A percentile compares a stretch with the other conserved stretches of the same genome.
Conservation (phyloP, 2,329 filamentous ascomycete genomes). For the Macrophomina phaseolina region DNA sequence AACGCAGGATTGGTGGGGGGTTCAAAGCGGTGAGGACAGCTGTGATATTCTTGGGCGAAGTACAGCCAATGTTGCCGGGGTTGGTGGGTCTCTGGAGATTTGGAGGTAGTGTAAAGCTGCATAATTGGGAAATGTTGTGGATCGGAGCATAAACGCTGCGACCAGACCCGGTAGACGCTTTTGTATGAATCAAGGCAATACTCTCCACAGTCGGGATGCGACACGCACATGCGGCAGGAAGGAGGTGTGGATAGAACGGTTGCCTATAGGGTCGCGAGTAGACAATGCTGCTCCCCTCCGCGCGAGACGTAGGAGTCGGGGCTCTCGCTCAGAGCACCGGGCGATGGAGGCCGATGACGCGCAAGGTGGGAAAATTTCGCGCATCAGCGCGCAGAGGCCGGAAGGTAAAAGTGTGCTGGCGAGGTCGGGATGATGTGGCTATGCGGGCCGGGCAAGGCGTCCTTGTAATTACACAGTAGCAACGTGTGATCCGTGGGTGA, state of each 20-base stretch:
- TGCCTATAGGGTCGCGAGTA: background rate
- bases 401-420: background rate
- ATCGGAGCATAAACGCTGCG: background rate
- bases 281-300: background rate
- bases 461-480: conserved; percentile 20
- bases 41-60: background rate
- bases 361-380: background rate
- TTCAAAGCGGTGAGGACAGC: background rate
- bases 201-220: background rate
- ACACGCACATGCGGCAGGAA: background rate
- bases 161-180: background rate
- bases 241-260: background rate
- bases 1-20: background rate
- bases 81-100: conserved; percentile 1
- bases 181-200: background rate
- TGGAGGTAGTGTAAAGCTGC: background rate
- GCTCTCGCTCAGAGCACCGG: background rate
- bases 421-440: background rate
- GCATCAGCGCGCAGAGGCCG: background rate
- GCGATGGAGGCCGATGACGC: background rate
- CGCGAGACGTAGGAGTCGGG: background rate
- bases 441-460: conserved; percentile 4
- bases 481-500: conserved; percentile 9
- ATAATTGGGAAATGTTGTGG: background rate
- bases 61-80: background rate